These are phyloP conservation scores for Pseudognaphalium luteoalbum DNA, from an alignment of 129 eudicot genomes.

Conservation along the genomic window DNA sequence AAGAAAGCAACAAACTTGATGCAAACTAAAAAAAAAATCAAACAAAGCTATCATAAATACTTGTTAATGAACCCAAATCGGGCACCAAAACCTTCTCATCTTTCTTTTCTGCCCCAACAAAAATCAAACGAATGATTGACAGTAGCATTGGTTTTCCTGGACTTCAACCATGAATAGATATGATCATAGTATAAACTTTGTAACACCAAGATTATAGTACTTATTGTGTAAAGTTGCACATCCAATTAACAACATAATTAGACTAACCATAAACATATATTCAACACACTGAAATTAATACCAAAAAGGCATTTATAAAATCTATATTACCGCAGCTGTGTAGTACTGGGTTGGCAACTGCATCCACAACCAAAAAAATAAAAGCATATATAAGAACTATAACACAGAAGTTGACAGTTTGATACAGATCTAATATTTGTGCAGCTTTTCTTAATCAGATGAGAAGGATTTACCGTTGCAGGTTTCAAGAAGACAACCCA, in stretches of 20 bases:
- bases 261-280: background rate
- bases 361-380: conserved; percentile 22
- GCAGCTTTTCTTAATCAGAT: background rate
- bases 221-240: too few relatives aligned
- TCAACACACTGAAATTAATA: background rate
- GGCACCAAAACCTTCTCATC: too few relatives aligned
- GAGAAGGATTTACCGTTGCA: conserved; percentile 69
- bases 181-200: too few relatives aligned
- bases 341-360: conserved; percentile 96
- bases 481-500: conserved; percentile 96
- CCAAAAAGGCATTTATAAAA: background rate
- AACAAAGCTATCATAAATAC: too few relatives aligned
- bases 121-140: too few relatives aligned
- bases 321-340: conserved; percentile 75
- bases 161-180: too few relatives aligned
- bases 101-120: too few relatives aligned
- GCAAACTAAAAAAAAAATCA: too few relatives aligned
- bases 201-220: too few relatives aligned
- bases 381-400: background rate
- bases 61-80: too few relatives aligned
- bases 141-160: too few relatives aligned
- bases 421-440: background rate
- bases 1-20: too few relatives aligned
- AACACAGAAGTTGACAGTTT: background rate
- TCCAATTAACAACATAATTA: conserved; percentile 10